These are phyloP conservation scores for Boletus bicolor DNA, from an alignment of 768 basidiomycete species.

Conservation along the genomic window DNA sequence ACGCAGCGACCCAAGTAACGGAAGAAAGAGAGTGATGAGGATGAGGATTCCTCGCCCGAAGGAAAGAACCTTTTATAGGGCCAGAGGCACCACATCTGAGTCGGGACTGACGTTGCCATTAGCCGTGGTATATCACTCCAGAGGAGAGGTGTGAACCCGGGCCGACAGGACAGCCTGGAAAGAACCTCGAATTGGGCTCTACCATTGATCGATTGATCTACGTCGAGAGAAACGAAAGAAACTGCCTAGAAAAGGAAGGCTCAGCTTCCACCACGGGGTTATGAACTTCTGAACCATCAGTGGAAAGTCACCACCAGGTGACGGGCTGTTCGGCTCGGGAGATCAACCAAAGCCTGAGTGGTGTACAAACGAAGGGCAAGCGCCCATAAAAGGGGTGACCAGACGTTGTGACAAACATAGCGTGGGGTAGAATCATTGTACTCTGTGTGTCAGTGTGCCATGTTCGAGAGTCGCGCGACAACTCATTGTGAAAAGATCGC, in stretches of 20 bases:
- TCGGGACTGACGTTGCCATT: background rate
- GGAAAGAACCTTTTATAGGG: slow-evolving; percentile 18
- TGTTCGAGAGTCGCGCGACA: background rate
- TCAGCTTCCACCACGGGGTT: background rate
- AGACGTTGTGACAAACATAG: background rate
- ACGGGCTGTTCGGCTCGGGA: background rate
- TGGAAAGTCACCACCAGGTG: background rate
- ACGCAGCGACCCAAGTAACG: background rate
- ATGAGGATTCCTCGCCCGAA: background rate
- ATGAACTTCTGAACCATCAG: background rate
- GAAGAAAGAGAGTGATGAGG: background rate
- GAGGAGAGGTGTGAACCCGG: background rate
- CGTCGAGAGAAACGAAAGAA: background rate
- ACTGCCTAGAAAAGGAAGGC: background rate
- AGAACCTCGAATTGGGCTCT: background rate
- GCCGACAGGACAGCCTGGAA: background rate
- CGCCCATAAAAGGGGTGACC: background rate
- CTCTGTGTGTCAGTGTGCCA: background rate
- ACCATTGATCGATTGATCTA: background rate
- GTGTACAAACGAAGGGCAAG: background rate
- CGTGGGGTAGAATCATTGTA: background rate
- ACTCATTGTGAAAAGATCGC: background rate
- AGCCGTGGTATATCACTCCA: background rate
- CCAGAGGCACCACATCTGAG: background rate
- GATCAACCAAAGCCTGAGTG: background rate